Base-by-base conservation (phyloP, 306 rosid species). In the Lagenaria siceraria region DNA sequence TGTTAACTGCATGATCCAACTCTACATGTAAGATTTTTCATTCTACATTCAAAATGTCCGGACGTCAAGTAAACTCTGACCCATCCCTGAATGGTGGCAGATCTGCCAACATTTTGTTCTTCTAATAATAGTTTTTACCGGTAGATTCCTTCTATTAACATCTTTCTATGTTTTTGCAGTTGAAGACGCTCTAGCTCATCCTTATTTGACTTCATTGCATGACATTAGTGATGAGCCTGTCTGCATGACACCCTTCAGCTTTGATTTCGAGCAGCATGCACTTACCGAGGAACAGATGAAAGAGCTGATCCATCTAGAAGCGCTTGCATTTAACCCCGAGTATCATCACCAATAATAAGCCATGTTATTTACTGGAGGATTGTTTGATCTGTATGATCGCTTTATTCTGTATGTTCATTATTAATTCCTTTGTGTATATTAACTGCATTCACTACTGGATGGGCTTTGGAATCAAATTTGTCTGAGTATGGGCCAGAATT, bases 201-300 rank as follows among this genome's bases (percentile, higher is more conserved):
- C 99, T 25, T 96, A 96, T 79, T 76, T 96, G 52, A 92, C 97
- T 56, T 92, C 99, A 75, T 90, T 96, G 75, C 99, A 96, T 68
- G 99, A 96, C 88, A 92, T 92, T 64, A 96, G 98, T 33, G 99
- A 96, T 53, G 99, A 96, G 83, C 99, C 99, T 29, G 96, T 92
- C 78, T 90, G 98, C 93, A 79, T 65, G 90, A 90, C 90, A 64
- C 99, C 99, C 73, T 96, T 96, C 90, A 92, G 79, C 91, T 96
- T 96, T 38, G 99, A 96, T 84, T 96, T 96, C 63, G 99, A 96
- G 85, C 99, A 96, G 84, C 97, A 90, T 75, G 96, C 99, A 2
- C 88, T 96, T 77, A 82, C 85, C 0, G 99, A 96, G 87, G 99
- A 96, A 58, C 99, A 96, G 82, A 96, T 96, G 98, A 96, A 88